A percentile compares a stretch with the other conserved stretches of the same genome.
These are phyloP conservation scores for Pyrus bretschneideri DNA, from an alignment of 306 rosid genomes.

Conservation along the genomic window DNA sequence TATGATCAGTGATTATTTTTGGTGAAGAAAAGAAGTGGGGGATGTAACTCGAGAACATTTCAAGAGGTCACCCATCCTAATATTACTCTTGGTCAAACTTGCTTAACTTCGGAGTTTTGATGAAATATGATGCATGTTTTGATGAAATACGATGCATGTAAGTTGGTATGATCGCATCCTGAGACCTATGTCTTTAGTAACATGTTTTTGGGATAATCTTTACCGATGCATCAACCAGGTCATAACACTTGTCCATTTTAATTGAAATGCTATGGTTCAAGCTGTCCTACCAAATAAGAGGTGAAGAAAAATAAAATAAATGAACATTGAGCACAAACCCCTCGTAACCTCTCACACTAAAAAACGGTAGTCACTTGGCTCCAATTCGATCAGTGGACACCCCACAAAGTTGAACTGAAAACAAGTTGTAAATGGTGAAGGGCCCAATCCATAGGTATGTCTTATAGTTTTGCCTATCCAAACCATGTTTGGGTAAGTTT, in stretches of 20 bases:
- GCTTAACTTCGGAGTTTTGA: too few relatives aligned
- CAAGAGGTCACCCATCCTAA: too few relatives aligned
- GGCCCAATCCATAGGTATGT: neutral
- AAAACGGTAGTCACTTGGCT: neutral
- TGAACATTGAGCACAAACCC: neutral
- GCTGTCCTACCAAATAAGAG: neutral
- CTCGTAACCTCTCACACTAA: neutral
- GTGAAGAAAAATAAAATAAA: too few relatives aligned
- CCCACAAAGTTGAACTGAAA: neutral
- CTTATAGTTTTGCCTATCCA: neutral
- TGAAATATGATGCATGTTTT: too few relatives aligned
- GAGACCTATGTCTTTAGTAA: too few relatives aligned
- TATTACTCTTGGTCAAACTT: rapidly evolving
- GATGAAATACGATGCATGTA: too few relatives aligned
- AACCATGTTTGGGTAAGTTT: neutral
- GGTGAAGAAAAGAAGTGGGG: too few relatives aligned
- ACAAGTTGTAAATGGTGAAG: neutral
- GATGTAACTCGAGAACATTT: too few relatives aligned
- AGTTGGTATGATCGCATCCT: too few relatives aligned
- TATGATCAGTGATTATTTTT: too few relatives aligned
- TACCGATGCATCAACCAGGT: neutral
- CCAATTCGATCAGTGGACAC: neutral
- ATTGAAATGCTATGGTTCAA: neutral
- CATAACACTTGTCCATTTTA: neutral
- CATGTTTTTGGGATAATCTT: too few relatives aligned